A percentile compares a stretch with the other conserved stretches of the same genome.
These are phyloP conservation scores for Eimeria praecox DNA, from an alignment of 169 alveolate genomes.

Conservation along the genomic window DNA sequence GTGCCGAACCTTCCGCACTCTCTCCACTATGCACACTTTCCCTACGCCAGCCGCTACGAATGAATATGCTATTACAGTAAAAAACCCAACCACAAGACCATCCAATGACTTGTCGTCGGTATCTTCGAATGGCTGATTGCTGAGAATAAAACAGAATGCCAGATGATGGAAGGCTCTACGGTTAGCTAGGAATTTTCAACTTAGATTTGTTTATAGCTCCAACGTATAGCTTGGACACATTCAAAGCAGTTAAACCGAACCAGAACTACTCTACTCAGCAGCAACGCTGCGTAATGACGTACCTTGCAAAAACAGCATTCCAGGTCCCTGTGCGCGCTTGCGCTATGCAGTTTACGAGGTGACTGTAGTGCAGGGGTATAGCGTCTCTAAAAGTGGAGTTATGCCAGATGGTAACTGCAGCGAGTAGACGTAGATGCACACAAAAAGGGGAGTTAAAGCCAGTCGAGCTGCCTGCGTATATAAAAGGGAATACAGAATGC, in stretches of 20 bases:
- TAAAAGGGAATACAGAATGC: not conserved
- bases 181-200: not conserved
- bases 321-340: conserved; percentile 51
- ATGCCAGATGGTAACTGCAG: conserved; percentile 69
- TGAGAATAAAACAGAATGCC: not conserved
- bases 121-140: conserved; percentile 67
- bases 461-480: not conserved
- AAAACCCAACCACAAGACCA: conserved; percentile 54
- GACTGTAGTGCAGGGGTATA: conserved; percentile 63
- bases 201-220: too few species aligned
- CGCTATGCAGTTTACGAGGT: conserved; percentile 38
- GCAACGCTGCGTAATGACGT: not conserved
- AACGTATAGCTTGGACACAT: too few species aligned
- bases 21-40: conserved; percentile 64
- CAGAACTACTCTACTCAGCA: not conserved
- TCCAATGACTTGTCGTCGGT: conserved; percentile 50
- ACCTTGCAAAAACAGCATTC: conserved; percentile 52
- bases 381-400: conserved; percentile 61
- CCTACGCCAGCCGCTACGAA: conserved; percentile 72
- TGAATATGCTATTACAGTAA: conserved; percentile 56
- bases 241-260: not conserved
- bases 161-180: not conserved
- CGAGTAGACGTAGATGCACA: not conserved
- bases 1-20: conserved; percentile 62
- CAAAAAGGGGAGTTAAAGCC: not conserved